Evolutionary conservation across 2,329 filamentous ascomycete genomes (phyloP).

Genomic region (Xylaria sp.): DNA sequence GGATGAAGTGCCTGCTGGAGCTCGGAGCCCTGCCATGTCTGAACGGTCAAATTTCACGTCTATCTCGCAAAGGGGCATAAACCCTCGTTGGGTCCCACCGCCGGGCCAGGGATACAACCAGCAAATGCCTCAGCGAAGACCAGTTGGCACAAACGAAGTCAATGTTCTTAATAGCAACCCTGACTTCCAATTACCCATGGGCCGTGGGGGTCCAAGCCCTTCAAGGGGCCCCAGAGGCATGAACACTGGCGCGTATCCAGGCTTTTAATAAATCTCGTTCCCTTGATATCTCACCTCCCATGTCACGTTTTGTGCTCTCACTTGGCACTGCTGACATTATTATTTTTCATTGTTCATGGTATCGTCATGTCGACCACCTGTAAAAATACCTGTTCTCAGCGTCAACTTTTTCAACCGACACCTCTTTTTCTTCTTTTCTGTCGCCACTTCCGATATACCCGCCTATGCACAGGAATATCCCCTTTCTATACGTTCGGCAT

Average conservation of each 20-base stretch:
- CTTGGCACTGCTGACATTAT: background rate
- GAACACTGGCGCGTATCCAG: conserved; percentile 58
- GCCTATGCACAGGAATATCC: conserved; percentile 6
- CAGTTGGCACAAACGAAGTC: conserved; percentile 65
- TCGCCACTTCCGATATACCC: conserved; percentile 22
- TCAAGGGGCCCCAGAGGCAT: conserved; percentile 43
- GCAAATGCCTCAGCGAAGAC: conserved; percentile 47
- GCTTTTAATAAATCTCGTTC: conserved; percentile 25
- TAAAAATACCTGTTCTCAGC: conserved; percentile 6
- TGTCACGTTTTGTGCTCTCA: background rate
- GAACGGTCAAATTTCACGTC: conserved; percentile 88
- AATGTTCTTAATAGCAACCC: conserved; percentile 79
- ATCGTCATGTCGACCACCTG: conserved; percentile 8
- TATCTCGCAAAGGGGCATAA: conserved; percentile 84
- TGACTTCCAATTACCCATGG: conserved; percentile 74
- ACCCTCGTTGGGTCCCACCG: conserved; percentile 79
- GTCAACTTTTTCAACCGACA: conserved; percentile 4
- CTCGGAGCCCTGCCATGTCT: conserved; percentile 74
- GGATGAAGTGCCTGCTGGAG: conserved; percentile 62
- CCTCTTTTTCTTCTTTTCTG: conserved; percentile 15
- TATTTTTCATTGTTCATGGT: background rate
- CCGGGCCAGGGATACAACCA: conserved; percentile 49
- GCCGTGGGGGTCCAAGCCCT: conserved; percentile 35
- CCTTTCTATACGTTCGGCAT: conserved; percentile 13
- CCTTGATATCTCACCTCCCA: conserved; percentile 3